Evolutionary conservation across 1,284 basidiomycete genomes (phyloP), one percentile per base, ranked within the genome.

Genomic region (Austroboletus rostrupii): DNA sequence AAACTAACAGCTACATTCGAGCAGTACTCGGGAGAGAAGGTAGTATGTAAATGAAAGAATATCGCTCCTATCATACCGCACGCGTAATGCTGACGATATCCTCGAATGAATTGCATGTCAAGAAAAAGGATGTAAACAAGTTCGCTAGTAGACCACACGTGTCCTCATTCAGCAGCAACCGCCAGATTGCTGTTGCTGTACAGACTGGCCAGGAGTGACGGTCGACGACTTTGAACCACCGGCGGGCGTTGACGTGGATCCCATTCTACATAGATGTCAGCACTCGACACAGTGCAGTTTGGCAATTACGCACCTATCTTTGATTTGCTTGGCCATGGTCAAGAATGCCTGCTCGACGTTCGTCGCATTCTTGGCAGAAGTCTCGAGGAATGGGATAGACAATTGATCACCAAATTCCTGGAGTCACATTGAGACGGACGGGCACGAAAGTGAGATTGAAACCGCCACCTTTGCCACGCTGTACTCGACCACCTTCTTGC

Each of bases 321-420:
- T 97, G 74, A 97, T 97, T 76, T 97, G 93, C 76, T 97, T 97
- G 17, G 96, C 96, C 87, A 99, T 93, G 53, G 93, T 96, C 81
- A 99, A 85, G 85, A 99, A 99, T 17, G 97, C 97, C 70, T 99
- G 94, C 72, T 99, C 97, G 56, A 99, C 97, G 65, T 98, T 97
- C 55, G 93, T 92, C 47, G 96, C 93, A 65, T 93, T 93, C 90
- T 99, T 99, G 47, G 97, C 97, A 14, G 94, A 98, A 16, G 97
- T 99, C 78, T 99, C 97, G 65, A 99, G 80, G 89, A 98, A 99
- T 29, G 92, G 90, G 58, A 99, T 94, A 61, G 80, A 81, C 53
- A 99, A 78, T 69, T 97, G 93, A 69, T 97, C 92, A 46, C 97
- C 93, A 61, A 99, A 94, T 77, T 97, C 93, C 86, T 93, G 37